phyloP scores from a whole-genome alignment of 495 filamentous ascomycete species.

The Neurospora hispaniola region DNA sequence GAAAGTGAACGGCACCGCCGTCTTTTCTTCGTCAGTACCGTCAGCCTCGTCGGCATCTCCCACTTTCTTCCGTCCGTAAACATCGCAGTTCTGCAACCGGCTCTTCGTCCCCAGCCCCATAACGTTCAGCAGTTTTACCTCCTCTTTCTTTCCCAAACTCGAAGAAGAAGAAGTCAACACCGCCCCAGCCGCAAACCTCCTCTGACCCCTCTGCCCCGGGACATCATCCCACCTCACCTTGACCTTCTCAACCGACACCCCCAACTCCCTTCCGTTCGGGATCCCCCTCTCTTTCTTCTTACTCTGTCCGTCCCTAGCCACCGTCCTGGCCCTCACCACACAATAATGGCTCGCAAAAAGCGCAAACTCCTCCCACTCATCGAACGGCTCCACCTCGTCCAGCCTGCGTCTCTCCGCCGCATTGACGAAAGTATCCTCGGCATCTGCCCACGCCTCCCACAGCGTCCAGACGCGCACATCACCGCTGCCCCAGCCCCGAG shows the following conservation, averaged over 20 bases:
- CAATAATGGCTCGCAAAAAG: slow-evolving; percentile 83
- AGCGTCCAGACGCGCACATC: slow-evolving; percentile 49
- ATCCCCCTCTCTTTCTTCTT: neutral
- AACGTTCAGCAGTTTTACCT: slow-evolving; percentile 25
- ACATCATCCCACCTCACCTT: slow-evolving; percentile 18
- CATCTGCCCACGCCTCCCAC: slow-evolving; percentile 71
- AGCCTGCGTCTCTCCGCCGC: slow-evolving; percentile 43
- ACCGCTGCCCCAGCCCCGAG: slow-evolving; percentile 47
- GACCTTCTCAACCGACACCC: neutral
- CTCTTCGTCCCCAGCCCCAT: slow-evolving; percentile 53
- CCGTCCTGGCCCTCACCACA: slow-evolving; percentile 50
- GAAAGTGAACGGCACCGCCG: slow-evolving; percentile 11
- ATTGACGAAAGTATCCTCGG: slow-evolving; percentile 48
- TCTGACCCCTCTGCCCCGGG: slow-evolving; percentile 24
- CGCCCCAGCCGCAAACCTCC: slow-evolving; percentile 33
- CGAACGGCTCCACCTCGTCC: slow-evolving; percentile 69
- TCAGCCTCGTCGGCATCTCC: neutral
- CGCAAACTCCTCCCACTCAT: slow-evolving; percentile 94
- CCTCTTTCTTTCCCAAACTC: slow-evolving; percentile 3
- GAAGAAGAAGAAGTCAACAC: slow-evolving; percentile 8
- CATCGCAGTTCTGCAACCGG: slow-evolving; percentile 49
- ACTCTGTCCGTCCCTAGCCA: neutral
- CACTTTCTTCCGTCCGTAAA: slow-evolving; percentile 32
- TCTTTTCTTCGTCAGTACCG: neutral
- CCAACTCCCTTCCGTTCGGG: neutral